These are phyloP conservation scores for Saccharomyces mikatae DNA, from an alignment of 805 yeast species.

Conservation along the genomic window DNA sequence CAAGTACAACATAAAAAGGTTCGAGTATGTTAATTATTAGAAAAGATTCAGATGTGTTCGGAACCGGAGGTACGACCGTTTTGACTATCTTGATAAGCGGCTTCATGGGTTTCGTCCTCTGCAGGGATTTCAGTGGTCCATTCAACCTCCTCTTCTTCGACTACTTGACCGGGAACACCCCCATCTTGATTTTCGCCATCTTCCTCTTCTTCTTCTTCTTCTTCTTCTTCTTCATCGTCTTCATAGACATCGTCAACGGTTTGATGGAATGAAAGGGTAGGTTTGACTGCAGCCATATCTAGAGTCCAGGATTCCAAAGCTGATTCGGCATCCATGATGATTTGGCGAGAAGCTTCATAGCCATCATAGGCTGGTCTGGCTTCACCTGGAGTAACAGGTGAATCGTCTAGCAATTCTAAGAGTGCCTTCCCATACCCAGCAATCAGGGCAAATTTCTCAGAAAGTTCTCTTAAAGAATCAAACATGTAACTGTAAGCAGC, in stretches of 20 bases:
- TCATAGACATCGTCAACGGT: slow-evolving; percentile 56
- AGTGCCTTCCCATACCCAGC: slow-evolving; percentile 98
- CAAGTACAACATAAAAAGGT: not conserved
- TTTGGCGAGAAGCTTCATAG: slow-evolving; percentile 95
- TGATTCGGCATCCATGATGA: slow-evolving; percentile 92
- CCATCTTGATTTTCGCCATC: slow-evolving; percentile 20
- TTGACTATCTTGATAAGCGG: not conserved
- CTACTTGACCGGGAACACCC: slow-evolving; percentile 4
- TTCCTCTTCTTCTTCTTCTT: slow-evolving; percentile 35
- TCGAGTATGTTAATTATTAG: not conserved
- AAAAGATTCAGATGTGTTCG: not conserved
- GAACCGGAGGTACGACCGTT: not conserved
- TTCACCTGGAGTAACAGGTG: slow-evolving; percentile 98
- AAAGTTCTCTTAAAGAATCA: slow-evolving; percentile 87
- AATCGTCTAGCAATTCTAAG: slow-evolving; percentile 89
- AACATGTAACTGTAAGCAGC: slow-evolving; percentile 96
- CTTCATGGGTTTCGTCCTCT: slow-evolving; percentile 4
- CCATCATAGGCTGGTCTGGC: slow-evolving; percentile 98
- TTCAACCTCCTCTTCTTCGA: slow-evolving; percentile 8
- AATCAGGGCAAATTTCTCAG: slow-evolving; percentile 93
- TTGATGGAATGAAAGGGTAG: slow-evolving; percentile 79
- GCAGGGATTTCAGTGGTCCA: not conserved
- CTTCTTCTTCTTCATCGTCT: slow-evolving; percentile 39
- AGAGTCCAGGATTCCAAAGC: slow-evolving; percentile 95
- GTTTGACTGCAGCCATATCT: slow-evolving; percentile 91